Evolutionary conservation across 139 green algal genomes (phyloP), one percentile per base, ranked within the genome.

Genomic region (Pycnococcus provasolii): DNA sequence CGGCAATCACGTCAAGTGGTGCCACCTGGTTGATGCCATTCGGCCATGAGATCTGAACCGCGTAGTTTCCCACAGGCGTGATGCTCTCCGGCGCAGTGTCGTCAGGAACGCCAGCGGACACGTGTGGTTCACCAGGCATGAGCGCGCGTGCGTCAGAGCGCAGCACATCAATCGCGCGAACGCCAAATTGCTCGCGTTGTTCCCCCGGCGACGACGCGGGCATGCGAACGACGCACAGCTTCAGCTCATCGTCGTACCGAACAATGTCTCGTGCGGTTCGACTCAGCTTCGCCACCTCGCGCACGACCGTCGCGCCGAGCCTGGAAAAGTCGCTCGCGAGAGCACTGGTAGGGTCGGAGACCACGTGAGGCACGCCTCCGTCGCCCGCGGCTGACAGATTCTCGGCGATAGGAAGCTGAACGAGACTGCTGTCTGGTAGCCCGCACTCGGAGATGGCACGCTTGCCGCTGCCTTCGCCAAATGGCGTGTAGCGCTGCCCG

Each of bases 21-120:
- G 67, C 67, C 43, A 80, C 77, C 65, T 84, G 78, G 51, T 48
- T 80, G 50, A 84, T 70, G 2, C 78, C 76, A 52, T 84, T 77
- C 2, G 67, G 67, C 79, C 79, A 85, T 52, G 64, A 66, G 59
- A 90, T 85, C 75, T 89, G 84, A 50, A 94, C 88, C 2, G 93
- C 93, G 68, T 99, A 99, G 81, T 98, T 98, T 43, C 93, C 93
- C 7, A 99, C 67, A 1, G 86, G 81, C 44, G 78, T 71, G 42
- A 97, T 74, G 5, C 62, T 51, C 15, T 81, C 45, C 0, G 90
- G 90, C 59, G 71, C 65, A 3, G 96, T 80, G 67, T 85, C 81
- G 26, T 95, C 83, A 0, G 81, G 73, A 1, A 94, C 75, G 54
- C 41, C 39, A 5, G 43, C 48, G 26, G 46, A 7, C 11, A 66